Evolutionary conservation across 148 eudicot genomes (phyloP).

Genomic region (Heliosperma pusillum): DNA sequence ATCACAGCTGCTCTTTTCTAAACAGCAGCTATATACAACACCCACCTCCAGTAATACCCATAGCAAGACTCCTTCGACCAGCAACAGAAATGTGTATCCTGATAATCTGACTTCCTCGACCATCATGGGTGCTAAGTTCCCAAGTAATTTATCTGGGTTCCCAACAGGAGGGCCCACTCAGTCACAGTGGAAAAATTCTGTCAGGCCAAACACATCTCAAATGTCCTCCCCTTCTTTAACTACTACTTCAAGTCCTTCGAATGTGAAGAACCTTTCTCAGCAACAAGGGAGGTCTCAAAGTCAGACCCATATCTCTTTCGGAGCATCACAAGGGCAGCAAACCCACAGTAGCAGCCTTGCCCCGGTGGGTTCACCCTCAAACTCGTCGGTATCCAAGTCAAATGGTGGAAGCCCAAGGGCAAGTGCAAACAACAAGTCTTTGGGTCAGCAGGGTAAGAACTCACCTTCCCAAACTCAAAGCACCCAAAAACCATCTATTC

Average conservation of each 20-base stretch:
- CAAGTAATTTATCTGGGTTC: slow-evolving; percentile 43
- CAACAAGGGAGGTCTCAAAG: slow-evolving; percentile 54
- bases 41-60: slow-evolving; percentile 39
- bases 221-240: slow-evolving; percentile 39
- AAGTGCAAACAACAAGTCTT: slow-evolving; percentile 39
- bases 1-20: slow-evolving; percentile 28
- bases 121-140: slow-evolving; percentile 50
- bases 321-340: slow-evolving; percentile 58
- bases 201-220: slow-evolving; percentile 49
- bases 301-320: slow-evolving; percentile 86
- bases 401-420: slow-evolving; percentile 84
- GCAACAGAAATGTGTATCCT: slow-evolving; percentile 53
- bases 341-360: slow-evolving; percentile 39
- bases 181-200: slow-evolving; percentile 77
- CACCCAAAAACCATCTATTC: slow-evolving; percentile 63
- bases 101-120: slow-evolving; percentile 59
- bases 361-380: slow-evolving; percentile 78
- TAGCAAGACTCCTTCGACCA: slow-evolving; percentile 45
- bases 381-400: slow-evolving; percentile 71
- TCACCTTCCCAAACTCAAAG: slow-evolving; percentile 33
- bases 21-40: slow-evolving; percentile 41
- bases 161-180: slow-evolving; percentile 51
- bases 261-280: slow-evolving; percentile 50
- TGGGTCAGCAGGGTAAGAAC: slow-evolving; percentile 55
- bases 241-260: slow-evolving; percentile 37